A percentile compares a stretch with the other conserved stretches of the same genome.
Evolutionary conservation across 2,329 filamentous ascomycete genomes (phyloP).

Genomic region (Penicillium sp.): DNA sequence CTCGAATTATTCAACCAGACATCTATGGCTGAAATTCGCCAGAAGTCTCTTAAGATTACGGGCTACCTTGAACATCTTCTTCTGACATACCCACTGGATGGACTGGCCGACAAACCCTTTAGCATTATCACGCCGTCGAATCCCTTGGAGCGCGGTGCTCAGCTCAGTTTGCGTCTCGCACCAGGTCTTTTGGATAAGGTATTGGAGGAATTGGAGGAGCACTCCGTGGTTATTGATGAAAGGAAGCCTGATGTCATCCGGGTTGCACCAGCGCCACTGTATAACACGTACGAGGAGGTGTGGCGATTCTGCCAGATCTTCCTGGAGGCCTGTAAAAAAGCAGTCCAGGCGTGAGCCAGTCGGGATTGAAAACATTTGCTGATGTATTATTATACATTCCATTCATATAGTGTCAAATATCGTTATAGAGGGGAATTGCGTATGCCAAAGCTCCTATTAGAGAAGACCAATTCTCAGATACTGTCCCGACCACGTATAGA

Average conservation of each 20-base stretch:
- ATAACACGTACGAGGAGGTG: slow-evolving; percentile 80
- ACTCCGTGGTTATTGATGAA: slow-evolving; percentile 79
- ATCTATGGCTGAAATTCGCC: slow-evolving; percentile 69
- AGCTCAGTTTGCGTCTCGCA: slow-evolving; percentile 74
- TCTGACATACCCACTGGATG: slow-evolving; percentile 39
- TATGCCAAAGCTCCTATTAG: background rate
- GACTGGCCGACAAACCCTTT: slow-evolving; percentile 51
- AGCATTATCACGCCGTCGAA: slow-evolving; percentile 72
- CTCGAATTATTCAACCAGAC: slow-evolving; percentile 76
- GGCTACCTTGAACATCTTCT: slow-evolving; percentile 76
- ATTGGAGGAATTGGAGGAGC: slow-evolving; percentile 65
- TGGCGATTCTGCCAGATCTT: slow-evolving; percentile 64
- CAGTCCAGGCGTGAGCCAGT: slow-evolving; percentile 28
- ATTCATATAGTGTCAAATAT: background rate
- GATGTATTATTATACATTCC: slow-evolving; percentile 8
- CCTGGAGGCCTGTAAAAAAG: slow-evolving; percentile 52
- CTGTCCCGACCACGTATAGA: background rate
- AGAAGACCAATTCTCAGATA: background rate
- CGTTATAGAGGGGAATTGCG: background rate
- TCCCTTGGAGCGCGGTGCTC: slow-evolving; percentile 72
- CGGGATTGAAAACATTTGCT: background rate
- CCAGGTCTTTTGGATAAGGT: slow-evolving; percentile 74
- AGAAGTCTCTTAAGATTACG: slow-evolving; percentile 75
- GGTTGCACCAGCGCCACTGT: slow-evolving; percentile 81
- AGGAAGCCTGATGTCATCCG: slow-evolving; percentile 83